phyloP scores from a whole-genome alignment of 2,329 filamentous ascomycete genomes.

The Proliferodiscus dingleyae region DNA sequence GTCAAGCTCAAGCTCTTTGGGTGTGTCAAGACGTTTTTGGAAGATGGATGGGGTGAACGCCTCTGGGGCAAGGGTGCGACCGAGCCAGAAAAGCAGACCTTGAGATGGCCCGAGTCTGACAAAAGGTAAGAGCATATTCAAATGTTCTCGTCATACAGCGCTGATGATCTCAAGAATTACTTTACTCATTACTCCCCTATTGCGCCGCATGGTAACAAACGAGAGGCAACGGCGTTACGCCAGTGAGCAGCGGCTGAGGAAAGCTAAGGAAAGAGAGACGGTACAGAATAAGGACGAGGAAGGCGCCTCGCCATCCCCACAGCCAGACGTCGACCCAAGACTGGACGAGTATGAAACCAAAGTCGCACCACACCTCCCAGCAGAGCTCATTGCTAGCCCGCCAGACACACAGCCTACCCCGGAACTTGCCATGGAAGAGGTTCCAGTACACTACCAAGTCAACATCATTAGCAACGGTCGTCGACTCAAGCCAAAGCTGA shows the following conservation, averaged over 20 bases:
- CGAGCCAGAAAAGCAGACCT: slow-evolving; percentile 15
- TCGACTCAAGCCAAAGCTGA: slow-evolving; percentile 19
- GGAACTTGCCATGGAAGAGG: background rate
- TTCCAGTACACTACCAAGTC: slow-evolving; percentile 19
- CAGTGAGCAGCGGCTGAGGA: slow-evolving; percentile 6
- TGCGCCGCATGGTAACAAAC: slow-evolving; percentile 33
- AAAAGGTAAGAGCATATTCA: slow-evolving; percentile 28
- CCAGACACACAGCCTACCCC: slow-evolving; percentile 1
- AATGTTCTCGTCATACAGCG: too few species aligned
- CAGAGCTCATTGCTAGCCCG: background rate
- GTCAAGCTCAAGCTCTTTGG: slow-evolving; percentile 28
- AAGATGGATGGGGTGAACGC: slow-evolving; percentile 29
- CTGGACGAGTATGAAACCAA: slow-evolving; percentile 14
- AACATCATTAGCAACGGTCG: slow-evolving; percentile 23
- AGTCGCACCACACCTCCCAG: background rate
- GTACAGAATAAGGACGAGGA: background rate
- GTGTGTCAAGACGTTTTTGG: slow-evolving; percentile 26
- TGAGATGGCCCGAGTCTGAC: slow-evolving; percentile 28
- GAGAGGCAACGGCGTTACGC: slow-evolving; percentile 31
- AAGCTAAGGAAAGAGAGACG: slow-evolving; percentile 1
- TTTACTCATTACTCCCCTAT: slow-evolving; percentile 24
- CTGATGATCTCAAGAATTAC: slow-evolving; percentile 25
- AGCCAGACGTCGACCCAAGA: slow-evolving; percentile 8
- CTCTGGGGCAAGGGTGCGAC: slow-evolving; percentile 21
- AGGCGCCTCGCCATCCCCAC: background rate